Evolutionary conservation across 1,284 basidiomycete genomes (phyloP).

Genomic region (Cerrena zonata): DNA sequence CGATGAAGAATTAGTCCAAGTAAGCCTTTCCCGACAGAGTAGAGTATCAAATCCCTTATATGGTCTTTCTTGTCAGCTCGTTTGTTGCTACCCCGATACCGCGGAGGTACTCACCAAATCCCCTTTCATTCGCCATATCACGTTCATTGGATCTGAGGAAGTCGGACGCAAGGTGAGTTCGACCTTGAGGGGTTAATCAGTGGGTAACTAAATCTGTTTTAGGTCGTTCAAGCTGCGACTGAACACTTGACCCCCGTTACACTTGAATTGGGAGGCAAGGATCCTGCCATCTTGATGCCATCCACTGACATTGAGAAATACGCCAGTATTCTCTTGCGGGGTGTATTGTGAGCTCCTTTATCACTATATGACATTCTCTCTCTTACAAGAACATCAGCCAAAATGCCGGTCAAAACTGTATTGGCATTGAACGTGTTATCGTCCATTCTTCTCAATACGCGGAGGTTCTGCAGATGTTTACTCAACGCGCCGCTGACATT

Average conservation of each 20-base stretch:
- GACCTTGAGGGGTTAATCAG: conserved; percentile 4
- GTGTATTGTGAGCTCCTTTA: conserved; percentile 67
- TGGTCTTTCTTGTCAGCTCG: conserved; percentile 44
- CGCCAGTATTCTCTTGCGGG: conserved; percentile 77
- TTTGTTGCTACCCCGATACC: conserved; percentile 84
- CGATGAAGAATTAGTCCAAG: conserved; percentile 78
- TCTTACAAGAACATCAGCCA: conserved; percentile 46
- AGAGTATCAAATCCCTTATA: neutral
- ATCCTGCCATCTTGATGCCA: conserved; percentile 72
- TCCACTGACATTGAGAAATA: conserved; percentile 67
- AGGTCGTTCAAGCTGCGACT: conserved; percentile 80
- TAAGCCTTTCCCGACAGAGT: conserved; percentile 19
- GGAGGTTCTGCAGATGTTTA: conserved; percentile 62
- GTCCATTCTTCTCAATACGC: conserved; percentile 76
- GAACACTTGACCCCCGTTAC: conserved; percentile 83
- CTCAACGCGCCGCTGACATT: conserved; percentile 58
- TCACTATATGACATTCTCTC: neutral
- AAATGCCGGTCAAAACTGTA: conserved; percentile 93
- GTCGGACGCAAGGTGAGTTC: conserved; percentile 74
- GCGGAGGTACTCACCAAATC: conserved; percentile 80
- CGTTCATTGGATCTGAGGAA: conserved; percentile 89
- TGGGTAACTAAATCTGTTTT: conserved; percentile 1
- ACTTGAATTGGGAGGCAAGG: conserved; percentile 85
- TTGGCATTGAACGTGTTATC: conserved; percentile 89
- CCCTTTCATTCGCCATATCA: conserved; percentile 74